Base-by-base conservation (phyloP, 495 filamentous ascomycete species). In the Penicillium bialowiezense region DNA sequence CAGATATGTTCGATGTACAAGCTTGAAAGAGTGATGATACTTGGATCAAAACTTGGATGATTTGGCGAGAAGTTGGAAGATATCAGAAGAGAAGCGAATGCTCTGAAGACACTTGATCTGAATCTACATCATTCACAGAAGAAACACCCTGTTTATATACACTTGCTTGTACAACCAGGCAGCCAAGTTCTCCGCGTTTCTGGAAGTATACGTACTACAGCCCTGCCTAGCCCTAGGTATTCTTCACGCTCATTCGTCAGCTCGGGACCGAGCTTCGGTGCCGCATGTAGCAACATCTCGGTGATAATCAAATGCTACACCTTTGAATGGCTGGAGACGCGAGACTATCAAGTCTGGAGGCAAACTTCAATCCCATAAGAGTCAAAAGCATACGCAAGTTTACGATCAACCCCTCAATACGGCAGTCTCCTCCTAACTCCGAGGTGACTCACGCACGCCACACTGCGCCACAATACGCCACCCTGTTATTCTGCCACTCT, bases 341-440 rank as follows among this genome's bases (percentile, higher is more conserved):
- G 17, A 44, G 13, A 32, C 5, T 15, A 1, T n/a, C 6, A 18
- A 18, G 17, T 9, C 9, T 26, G 12, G 43, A 13, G 33, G 32
- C 43, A 20, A 45, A 36, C 12, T 15, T 18, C 34, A 13, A 36
- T 45, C 29, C 33, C 29, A 9, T 20, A 39, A 9, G 24, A 24
- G 18, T 5, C n/a, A 35, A 18, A 23, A 36, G 7, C 17, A 34
- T 34, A 39, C 23, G 23, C 20, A 24, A 9, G 20, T 10, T 13
- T 10, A 21, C 6, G 14, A 46, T n/a, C n/a, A 19, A 5, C 12
- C 15, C 8, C 44, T 28, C 3, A 10, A 48, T 31, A 13, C 12
- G 45, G 45, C 10, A 41, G 6, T 33, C 18, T 48, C 1, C 17
- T n/a, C 45, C 45, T 48, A 48, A 41, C 12, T 48, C 36, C 45